Percentiles rank a stretch among this genome's conserved stretches.
These are phyloP conservation scores for Chytriomyces sp. DNA, from an alignment of 192 early-diverging fungal species.

Conservation along the genomic window DNA sequence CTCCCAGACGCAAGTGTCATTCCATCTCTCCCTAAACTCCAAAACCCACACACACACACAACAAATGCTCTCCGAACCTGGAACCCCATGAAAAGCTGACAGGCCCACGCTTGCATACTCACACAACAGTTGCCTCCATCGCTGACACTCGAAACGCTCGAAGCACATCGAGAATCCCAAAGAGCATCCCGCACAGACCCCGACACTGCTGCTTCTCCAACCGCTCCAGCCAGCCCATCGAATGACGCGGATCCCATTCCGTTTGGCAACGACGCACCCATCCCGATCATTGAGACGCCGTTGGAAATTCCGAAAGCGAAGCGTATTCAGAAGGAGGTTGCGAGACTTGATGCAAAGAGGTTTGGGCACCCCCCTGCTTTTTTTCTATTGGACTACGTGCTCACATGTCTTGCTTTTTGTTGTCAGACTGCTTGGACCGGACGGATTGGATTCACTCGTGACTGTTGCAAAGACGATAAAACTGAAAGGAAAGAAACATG, in stretches of 20 bases:
- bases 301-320: conserved; percentile 10
- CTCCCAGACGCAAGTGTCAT: too few relatives aligned
- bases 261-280: background rate
- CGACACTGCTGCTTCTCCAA: background rate
- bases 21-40: too few relatives aligned
- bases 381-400: too few relatives aligned
- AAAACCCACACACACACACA: too few relatives aligned
- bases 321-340: conserved; percentile 26
- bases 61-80: too few relatives aligned
- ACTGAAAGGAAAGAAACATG: conserved; percentile 46
- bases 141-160: background rate
- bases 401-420: too few relatives aligned
- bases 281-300: background rate
- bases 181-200: background rate
- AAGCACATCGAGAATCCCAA: background rate
- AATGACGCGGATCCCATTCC: background rate
- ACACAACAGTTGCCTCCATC: background rate
- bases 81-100: too few relatives aligned
- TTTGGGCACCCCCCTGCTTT: too few relatives aligned
- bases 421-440: conserved; percentile 36
- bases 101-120: too few relatives aligned
- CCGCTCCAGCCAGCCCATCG: background rate
- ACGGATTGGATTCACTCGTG: conserved; percentile 39
- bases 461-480: conserved; percentile 21
- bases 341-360: conserved; percentile 39